Percentiles rank a stretch among this genome's conserved stretches.
Conservation (phyloP, 805 yeast species). For the Cyberlindnera galapagoensis region DNA sequence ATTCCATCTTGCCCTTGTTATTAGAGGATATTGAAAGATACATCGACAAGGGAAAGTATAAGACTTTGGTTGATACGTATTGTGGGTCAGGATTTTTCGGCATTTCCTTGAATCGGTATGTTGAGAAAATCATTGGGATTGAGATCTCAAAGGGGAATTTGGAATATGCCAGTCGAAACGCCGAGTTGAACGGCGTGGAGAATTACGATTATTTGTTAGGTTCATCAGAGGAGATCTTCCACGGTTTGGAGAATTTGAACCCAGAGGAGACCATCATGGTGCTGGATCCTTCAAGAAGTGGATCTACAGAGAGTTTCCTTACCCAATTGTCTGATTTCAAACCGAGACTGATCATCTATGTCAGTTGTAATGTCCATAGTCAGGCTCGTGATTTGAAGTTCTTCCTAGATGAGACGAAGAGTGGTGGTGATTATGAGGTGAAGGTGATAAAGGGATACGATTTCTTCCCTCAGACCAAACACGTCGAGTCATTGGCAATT, state of each 20-base stretch:
- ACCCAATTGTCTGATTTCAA: conserved; percentile 75
- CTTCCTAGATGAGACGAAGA: conserved; percentile 56
- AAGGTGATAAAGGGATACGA: conserved; percentile 88
- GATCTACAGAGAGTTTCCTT: conserved; percentile 81
- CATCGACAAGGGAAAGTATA: conserved; percentile 38
- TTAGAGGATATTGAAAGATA: conserved; percentile 69
- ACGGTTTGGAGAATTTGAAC: conserved; percentile 35
- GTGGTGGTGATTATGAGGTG: conserved; percentile 57
- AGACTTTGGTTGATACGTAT: conserved; percentile 86
- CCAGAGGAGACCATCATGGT: conserved; percentile 83
- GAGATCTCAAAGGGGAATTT: conserved; percentile 90
- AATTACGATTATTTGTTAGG: conserved; percentile 83
- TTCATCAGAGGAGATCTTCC: conserved; percentile 85
- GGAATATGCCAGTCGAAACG: conserved; percentile 76
- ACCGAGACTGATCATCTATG: conserved; percentile 80
- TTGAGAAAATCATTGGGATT: conserved; percentile 79
- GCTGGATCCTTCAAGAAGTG: conserved; percentile 95
- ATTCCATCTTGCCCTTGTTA: conserved; percentile 81
- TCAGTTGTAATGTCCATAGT: conserved; percentile 96
- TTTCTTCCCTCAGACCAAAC: conserved; percentile 92
- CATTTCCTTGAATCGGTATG: conserved; percentile 68
- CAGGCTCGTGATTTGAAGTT: conserved; percentile 91
- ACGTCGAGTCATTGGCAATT: conserved; percentile 81
- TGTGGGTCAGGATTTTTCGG: conserved; percentile 95
- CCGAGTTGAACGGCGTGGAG: conserved; percentile 57